A percentile compares a stretch with the other conserved stretches of the same genome.
These are phyloP conservation scores for Wallacemonas sp. DNA, from an alignment of 208 protist species.

Conservation along the genomic window DNA sequence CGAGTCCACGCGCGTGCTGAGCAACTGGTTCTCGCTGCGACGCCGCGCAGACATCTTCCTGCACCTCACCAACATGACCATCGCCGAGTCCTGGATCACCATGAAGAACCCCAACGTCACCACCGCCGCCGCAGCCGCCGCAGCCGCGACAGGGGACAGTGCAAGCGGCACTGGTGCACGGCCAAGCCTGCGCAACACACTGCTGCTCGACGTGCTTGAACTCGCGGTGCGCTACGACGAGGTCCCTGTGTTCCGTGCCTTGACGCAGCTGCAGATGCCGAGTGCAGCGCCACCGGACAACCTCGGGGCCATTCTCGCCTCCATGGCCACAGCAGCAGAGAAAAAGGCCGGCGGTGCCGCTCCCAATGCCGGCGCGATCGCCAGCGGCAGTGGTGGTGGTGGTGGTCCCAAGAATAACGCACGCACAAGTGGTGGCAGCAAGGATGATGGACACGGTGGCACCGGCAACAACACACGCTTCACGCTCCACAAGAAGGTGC, in stretches of 20 bases:
- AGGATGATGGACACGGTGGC: background rate
- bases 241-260: constrained; percentile 39
- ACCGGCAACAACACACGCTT: background rate
- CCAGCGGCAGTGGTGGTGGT: background rate
- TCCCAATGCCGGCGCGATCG: no score
- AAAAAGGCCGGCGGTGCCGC: background rate
- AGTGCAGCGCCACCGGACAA: constrained; percentile 9
- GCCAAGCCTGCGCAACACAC: constrained; percentile 29
- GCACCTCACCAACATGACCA: constrained; percentile 45
- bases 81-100: constrained; percentile 38
- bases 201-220: constrained; percentile 69
- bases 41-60: constrained; percentile 50
- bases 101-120: constrained; percentile 1
- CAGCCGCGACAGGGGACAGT: background rate
- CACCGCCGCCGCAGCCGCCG: background rate
- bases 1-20: background rate
- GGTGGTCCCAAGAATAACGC: background rate
- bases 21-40: constrained; percentile 50
- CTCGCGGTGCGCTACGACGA: constrained; percentile 79
- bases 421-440: background rate
- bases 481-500: constrained; percentile 13
- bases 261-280: constrained; percentile 45
- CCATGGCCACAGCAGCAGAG: background rate
- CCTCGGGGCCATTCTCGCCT: background rate
- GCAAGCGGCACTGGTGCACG: background rate